Evolutionary conservation across 495 filamentous ascomycete species (phyloP).

Genomic region (Penicillium samsonianum): DNA sequence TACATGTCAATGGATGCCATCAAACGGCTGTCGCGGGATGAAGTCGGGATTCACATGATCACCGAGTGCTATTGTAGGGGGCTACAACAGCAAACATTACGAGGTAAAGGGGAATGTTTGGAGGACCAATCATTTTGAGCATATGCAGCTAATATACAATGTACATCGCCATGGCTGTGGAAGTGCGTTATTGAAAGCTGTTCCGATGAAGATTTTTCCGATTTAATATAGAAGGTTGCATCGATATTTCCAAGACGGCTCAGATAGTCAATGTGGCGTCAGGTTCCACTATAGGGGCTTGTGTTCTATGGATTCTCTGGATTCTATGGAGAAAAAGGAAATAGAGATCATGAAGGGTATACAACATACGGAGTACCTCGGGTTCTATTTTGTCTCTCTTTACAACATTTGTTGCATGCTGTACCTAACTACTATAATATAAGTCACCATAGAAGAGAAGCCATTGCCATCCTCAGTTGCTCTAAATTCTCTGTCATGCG

Average conservation of each 20-base stretch:
- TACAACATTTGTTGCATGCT: neutral
- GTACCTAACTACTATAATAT: neutral
- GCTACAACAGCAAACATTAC: neutral
- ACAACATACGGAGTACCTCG: neutral
- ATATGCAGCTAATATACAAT: neutral
- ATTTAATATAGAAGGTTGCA: neutral
- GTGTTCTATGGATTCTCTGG: no score
- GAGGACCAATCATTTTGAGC: no score
- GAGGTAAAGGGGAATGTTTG: neutral
- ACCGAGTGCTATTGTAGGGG: neutral
- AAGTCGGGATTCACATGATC: neutral
- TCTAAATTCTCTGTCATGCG: neutral
- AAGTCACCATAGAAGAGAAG: neutral
- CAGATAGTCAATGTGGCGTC: neutral
- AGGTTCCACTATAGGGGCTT: constrained; percentile 7
- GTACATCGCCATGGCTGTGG: neutral
- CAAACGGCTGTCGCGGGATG: neutral
- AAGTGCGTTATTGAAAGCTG: neutral
- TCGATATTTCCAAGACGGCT: neutral
- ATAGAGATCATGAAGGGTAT: neutral
- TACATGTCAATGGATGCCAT: no score
- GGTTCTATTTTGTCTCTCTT: neutral
- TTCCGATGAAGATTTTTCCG: neutral
- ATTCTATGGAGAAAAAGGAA: neutral
- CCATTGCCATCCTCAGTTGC: neutral